A percentile compares a stretch with the other conserved stretches of the same genome.
phyloP scores from a whole-genome alignment of 768 basidiomycete species.

The Boletus sp. region DNA sequence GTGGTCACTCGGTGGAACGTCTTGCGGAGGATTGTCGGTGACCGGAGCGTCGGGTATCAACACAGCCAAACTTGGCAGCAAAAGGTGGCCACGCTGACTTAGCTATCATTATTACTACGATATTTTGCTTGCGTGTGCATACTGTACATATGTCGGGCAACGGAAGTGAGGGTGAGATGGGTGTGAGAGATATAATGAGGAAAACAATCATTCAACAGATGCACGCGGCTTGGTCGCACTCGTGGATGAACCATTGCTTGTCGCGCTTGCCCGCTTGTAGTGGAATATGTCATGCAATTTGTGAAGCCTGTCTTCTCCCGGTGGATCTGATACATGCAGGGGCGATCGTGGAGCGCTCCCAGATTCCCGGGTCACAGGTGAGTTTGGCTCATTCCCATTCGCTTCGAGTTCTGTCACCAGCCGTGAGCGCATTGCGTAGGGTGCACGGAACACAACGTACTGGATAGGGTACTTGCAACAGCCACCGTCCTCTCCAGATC shows the following conservation, averaged over 20 bases:
- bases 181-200: conserved; percentile 15
- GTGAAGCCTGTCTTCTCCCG: conserved; percentile 64
- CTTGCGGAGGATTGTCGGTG: not conserved
- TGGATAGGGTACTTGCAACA: conserved; percentile 79
- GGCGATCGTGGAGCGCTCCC: conserved; percentile 36
- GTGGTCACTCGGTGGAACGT: not conserved
- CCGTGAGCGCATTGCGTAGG: conserved; percentile 6
- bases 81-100: not conserved
- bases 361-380: conserved; percentile 30
- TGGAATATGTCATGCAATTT: conserved; percentile 80
- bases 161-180: conserved; percentile 15
- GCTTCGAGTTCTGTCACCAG: conserved; percentile 56
- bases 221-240: conserved; percentile 15
- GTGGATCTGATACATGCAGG: conserved; percentile 30
- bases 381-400: conserved; percentile 41
- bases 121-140: conserved; percentile 23
- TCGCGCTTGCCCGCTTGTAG: conserved; percentile 65
- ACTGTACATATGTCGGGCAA: conserved; percentile 30
- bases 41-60: conserved; percentile 14
- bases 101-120: conserved; percentile 21
- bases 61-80: conserved; percentile 24
- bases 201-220: conserved; percentile 20
- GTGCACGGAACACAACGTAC: conserved; percentile 41
- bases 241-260: conserved; percentile 41
- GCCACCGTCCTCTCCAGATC: conserved; percentile 77